Conservation (phyloP, 2,329 filamentous ascomycete genomes). For the Diaporthe citri region DNA sequence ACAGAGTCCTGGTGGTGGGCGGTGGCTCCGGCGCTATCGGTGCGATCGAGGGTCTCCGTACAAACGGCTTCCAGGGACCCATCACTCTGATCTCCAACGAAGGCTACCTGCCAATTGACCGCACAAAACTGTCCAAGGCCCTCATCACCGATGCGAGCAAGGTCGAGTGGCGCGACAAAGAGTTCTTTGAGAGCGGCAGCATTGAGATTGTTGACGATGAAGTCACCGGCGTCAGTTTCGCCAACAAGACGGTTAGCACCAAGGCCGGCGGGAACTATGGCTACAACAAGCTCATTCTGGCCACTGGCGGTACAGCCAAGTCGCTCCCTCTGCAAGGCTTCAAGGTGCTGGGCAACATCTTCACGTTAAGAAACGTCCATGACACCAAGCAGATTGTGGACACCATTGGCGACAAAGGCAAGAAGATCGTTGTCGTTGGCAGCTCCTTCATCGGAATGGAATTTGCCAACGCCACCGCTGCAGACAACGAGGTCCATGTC, state of each 20-base stretch:
- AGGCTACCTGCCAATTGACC: constrained; percentile 88
- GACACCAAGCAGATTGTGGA: constrained; percentile 82
- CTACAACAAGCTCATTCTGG: constrained; percentile 91
- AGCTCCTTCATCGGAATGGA: constrained; percentile 99
- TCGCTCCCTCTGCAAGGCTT: constrained; percentile 85
- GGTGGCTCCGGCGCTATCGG: constrained; percentile 89
- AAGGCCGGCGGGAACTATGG: constrained; percentile 76
- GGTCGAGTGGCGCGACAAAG: constrained; percentile 79
- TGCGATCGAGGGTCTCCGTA: constrained; percentile 84
- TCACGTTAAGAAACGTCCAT: constrained; percentile 82
- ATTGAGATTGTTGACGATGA: constrained; percentile 71
- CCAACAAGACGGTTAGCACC: constrained; percentile 79
- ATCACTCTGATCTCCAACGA: constrained; percentile 89
- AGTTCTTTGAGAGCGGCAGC: constrained; percentile 78
- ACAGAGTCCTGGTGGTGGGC: constrained; percentile 87
- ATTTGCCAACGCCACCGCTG: constrained; percentile 84
- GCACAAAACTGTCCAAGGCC: constrained; percentile 95
- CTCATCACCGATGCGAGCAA: constrained; percentile 85
- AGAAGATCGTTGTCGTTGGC: constrained; percentile 93
- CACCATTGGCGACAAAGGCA: constrained; percentile 84
- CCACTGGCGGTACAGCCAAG: constrained; percentile 85
- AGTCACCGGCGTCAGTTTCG: constrained; percentile 83
- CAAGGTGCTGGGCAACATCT: constrained; percentile 88
- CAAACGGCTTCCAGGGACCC: constrained; percentile 81
- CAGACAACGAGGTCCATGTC: constrained; percentile 86